phyloP scores from a whole-genome alignment of 73 alveolate genomes.

The Loxodes magnus region DNA sequence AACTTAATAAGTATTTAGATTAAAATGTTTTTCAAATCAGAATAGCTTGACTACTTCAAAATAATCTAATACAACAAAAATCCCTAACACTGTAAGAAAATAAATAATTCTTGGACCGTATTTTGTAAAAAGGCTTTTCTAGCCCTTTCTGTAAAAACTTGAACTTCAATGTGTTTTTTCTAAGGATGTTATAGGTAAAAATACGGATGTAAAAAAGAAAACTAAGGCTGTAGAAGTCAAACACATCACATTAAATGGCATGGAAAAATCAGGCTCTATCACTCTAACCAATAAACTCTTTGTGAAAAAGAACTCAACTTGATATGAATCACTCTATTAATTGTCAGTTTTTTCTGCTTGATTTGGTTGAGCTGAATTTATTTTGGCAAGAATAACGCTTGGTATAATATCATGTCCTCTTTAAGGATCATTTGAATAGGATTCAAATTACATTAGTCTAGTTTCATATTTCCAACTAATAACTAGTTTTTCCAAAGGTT shows the following conservation, averaged over 20 bases:
- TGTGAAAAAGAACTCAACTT: slow-evolving; percentile 2
- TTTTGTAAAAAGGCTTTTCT: too few relatives aligned
- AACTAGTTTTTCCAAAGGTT: slow-evolving; percentile 11
- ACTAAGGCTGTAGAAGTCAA: slow-evolving; percentile 30
- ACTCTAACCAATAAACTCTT: slow-evolving; percentile 10
- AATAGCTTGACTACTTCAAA: too few relatives aligned
- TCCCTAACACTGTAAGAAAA: too few relatives aligned
- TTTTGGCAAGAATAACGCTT: slow-evolving; percentile 6
- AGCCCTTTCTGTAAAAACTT: too few relatives aligned
- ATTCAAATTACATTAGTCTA: slow-evolving; percentile 21
- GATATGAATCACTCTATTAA: neutral
- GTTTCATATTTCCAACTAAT: slow-evolving; percentile 11
- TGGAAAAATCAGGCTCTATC: slow-evolving; percentile 37
- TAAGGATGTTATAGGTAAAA: too few relatives aligned
- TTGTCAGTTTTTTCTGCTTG: too few relatives aligned
- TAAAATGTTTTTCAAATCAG: too few relatives aligned
- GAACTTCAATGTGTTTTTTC: too few relatives aligned
- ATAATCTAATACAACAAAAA: too few relatives aligned
- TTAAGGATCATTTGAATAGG: slow-evolving; percentile 34
- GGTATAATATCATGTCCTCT: slow-evolving; percentile 35
- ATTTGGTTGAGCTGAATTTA: neutral
- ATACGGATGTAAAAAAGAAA: slow-evolving; percentile 15
- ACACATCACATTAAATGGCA: slow-evolving; percentile 46
- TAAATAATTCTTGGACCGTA: too few relatives aligned
- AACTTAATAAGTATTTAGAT: too few relatives aligned